Conservation (phyloP, 1,139 yeast species). For the Wickerhamomyces sp. region DNA sequence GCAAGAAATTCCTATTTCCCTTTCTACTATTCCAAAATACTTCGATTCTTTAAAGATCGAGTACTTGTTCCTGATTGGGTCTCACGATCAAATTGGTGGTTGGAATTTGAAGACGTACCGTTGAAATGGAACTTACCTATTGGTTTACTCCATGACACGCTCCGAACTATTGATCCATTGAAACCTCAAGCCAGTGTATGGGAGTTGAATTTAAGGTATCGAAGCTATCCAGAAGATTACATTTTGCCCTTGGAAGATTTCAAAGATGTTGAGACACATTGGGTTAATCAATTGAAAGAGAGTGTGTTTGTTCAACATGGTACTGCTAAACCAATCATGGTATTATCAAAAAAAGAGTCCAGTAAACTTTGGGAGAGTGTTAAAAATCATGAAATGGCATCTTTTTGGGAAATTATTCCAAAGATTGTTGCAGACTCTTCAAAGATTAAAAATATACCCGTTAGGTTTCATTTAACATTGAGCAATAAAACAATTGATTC, state of each 20-base stretch:
- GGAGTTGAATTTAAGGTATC: constrained; percentile 42
- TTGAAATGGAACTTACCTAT: constrained; percentile 76
- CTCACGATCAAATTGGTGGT: constrained; percentile 48
- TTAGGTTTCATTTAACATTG: constrained; percentile 52
- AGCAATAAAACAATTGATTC: constrained; percentile 35
- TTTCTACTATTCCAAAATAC: constrained; percentile 35
- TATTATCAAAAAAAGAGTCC: constrained; percentile 58
- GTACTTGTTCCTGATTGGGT: constrained; percentile 32
- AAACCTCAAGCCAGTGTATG: constrained; percentile 33
- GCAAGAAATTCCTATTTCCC: constrained; percentile 58
- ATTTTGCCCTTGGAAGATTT: constrained; percentile 41
- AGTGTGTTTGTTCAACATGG: constrained; percentile 71
- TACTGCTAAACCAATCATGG: constrained; percentile 69
- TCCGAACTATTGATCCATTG: constrained; percentile 34
- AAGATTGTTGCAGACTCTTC: constrained; percentile 35
- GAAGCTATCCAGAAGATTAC: constrained; percentile 45
- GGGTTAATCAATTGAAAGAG: constrained; percentile 79
- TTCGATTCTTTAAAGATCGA: constrained; percentile 39
- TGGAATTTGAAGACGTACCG: constrained; percentile 60
- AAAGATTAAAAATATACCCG: constrained; percentile 45
- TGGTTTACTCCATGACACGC: constrained; percentile 62
- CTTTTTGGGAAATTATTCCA: constrained; percentile 33
- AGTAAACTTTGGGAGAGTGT: constrained; percentile 52
- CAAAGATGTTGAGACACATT: constrained; percentile 40
- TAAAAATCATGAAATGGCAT: constrained; percentile 23